Evolutionary conservation across 306 rosid species (phyloP), one percentile per base, ranked within the genome.

Genomic region (Cicer yamashitae): DNA sequence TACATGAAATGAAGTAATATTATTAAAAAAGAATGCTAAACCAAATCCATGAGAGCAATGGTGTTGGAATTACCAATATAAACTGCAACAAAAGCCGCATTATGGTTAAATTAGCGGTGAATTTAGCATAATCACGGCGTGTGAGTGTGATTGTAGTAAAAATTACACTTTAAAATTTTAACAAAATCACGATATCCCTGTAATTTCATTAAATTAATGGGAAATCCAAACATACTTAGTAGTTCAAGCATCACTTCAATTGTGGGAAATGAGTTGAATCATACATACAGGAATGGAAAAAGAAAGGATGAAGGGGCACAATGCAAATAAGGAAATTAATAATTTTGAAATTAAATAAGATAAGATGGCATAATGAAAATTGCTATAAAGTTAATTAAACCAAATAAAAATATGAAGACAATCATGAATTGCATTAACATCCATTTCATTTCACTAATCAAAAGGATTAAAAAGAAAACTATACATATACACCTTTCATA

Each of bases 401-500:
- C 65, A 53, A 85, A 85, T 60, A 34, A 81, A 77, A 82, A 69
- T 83, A 82, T 71, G 71, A 74, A 85, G 88, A 88, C 84, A 87
- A 82, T 83, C 83, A 86, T 81, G 90, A 89, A 85, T 80, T 83
- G 89, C 90, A 86, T 78, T 82, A 77, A 79, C 91, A 78, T 83
- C 84, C 84, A 56, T 79, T 81, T 84, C 92, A 81, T 82, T 82
- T 86, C 77, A 88, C 87, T 89, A 73, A 78, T 77, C 79, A 80
- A 89, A 87, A 87, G 86, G 86, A 81, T 80, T 74, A 18, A 45
- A 79, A 74, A 79, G 43, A 84, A 84, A 86, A 84, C 88, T 92
- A 84, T 88, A 85, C 90, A 92, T 86, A 83, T 86, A 88, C 94
- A 90, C 89, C 94, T 89, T 82, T 88, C 84, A 81, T 75, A 73